Evolutionary conservation across 2,329 filamentous ascomycete genomes (phyloP), one percentile per base, ranked within the genome.

Genomic region (Trichothecium sympodiale): DNA sequence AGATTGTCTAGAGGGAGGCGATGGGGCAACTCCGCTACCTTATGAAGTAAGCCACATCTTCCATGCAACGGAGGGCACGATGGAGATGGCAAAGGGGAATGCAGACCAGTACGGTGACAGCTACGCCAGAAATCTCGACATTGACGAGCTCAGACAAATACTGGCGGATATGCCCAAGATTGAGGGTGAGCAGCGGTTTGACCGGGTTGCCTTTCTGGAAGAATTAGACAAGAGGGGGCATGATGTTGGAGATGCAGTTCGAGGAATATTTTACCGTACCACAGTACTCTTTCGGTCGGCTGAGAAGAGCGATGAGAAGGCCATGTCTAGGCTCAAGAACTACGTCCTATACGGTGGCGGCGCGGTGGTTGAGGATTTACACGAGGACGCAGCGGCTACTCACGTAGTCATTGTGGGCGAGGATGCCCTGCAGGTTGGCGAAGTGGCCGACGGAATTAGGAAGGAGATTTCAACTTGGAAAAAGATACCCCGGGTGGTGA

Each of bases 61-160:
- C 41, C 76, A 80, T 48, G 75, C 75, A 0, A 73, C 69, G 0
- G 70, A 77, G 4, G 67, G 64, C 2, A 65, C 77, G 37, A 57
- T 61, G 29, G 62, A 62, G 6, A 62, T 65, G 7, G 73, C 80
- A 8, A 65, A 71, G 27, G 59, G 61, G 3, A 83, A 81, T 43
- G 68, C 81, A 2, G 91, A 98, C 53, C 62, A 68, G 36, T 91
- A 76, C 46, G 83, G 82, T 1, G 91, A 98, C 53, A 88, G 86
- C 50, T 96, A 84, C 56, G 71, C 77, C 1, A 68, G 88, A 4
- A 77, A 94, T 46, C 61, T 81, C 8, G 67, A 64, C 1, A 46
- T 71, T 0, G 68, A 75, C 2, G 83, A 89, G 47, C 65, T 94
- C 33, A 63, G 55, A 28, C 51, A 53, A 3, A 51, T 78, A 0